Percentiles rank a stretch among this genome's conserved stretches.
Conservation (phyloP, 371 early-diverging fungal genomes). For the Circinella umbellata region DNA sequence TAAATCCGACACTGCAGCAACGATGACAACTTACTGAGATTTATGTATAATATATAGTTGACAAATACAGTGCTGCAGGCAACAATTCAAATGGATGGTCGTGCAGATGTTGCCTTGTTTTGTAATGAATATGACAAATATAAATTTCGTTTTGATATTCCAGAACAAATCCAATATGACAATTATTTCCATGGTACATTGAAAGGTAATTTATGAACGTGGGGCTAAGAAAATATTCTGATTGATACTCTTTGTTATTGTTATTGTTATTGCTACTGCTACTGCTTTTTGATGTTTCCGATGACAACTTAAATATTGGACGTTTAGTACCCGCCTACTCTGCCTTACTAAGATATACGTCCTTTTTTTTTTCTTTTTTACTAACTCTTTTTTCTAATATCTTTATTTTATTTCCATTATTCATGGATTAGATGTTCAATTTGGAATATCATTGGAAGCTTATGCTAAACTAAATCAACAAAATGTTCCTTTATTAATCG, state of each 20-base stretch:
- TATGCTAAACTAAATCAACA: slow-evolving; percentile 48
- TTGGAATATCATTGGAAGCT: slow-evolving; percentile 56
- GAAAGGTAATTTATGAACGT: slow-evolving; percentile 27
- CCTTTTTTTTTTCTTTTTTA: too few species aligned
- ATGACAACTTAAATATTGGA: too few species aligned
- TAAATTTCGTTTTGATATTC: slow-evolving; percentile 22
- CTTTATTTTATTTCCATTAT: background rate
- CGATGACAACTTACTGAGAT: background rate
- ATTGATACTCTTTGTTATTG: too few species aligned
- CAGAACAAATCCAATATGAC: slow-evolving; percentile 53
- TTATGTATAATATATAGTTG: slow-evolving; percentile 1
- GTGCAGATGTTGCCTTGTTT: slow-evolving; percentile 3
- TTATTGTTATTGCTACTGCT: too few species aligned
- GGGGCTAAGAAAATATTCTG: too few species aligned
- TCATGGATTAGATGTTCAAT: slow-evolving; percentile 50
- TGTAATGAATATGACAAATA: background rate
- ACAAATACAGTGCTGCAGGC: background rate
- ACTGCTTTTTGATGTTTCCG: too few species aligned
- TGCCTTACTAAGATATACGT: too few species aligned
- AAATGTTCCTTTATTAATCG: slow-evolving; percentile 58
- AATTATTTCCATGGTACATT: slow-evolving; percentile 45
- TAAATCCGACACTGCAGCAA: too few species aligned
- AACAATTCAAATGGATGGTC: background rate
- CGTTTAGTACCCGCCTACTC: too few species aligned
- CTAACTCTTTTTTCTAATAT: too few species aligned